Percentiles rank a stretch among this genome's conserved stretches.
Evolutionary conservation across 257 asterid genomes (phyloP).

Genomic region (Linaria vulgaris): DNA sequence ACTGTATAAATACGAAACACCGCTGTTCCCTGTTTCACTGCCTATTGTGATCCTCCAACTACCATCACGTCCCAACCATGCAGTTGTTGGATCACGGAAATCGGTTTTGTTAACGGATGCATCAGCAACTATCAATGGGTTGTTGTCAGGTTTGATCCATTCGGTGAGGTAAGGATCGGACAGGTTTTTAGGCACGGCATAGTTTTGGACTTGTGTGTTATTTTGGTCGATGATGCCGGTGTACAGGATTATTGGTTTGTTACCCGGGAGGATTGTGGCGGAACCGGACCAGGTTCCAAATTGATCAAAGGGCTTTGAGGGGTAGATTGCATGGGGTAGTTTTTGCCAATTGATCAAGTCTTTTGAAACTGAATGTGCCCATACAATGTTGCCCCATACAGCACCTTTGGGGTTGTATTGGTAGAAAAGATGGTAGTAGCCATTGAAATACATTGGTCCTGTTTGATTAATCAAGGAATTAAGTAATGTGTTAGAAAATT

Average conservation of each 20-base stretch:
- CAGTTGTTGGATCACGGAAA: slow-evolving; percentile 83
- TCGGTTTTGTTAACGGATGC: slow-evolving; percentile 41
- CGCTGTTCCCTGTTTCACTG: slow-evolving; percentile 34
- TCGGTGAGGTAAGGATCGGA: slow-evolving; percentile 60
- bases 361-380: slow-evolving; percentile 78
- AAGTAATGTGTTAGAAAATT: background rate
- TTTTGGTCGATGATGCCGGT: slow-evolving; percentile 59
- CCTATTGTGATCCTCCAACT: slow-evolving; percentile 54
- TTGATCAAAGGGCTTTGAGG: slow-evolving; percentile 57
- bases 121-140: slow-evolving; percentile 56
- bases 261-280: slow-evolving; percentile 64
- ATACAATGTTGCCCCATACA: slow-evolving; percentile 73
- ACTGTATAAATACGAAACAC: slow-evolving; percentile 45
- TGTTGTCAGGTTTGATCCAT: slow-evolving; percentile 72
- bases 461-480: background rate
- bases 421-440: slow-evolving; percentile 69
- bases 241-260: slow-evolving; percentile 67
- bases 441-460: slow-evolving; percentile 80
- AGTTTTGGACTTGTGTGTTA: slow-evolving; percentile 71
- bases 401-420: slow-evolving; percentile 79
- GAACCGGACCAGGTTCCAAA: slow-evolving; percentile 93
- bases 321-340: slow-evolving; percentile 49
- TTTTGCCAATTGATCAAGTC: slow-evolving; percentile 65
- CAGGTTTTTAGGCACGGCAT: slow-evolving; percentile 59
- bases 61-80: slow-evolving; percentile 63